Percentiles rank a stretch among this genome's conserved stretches.
These are phyloP conservation scores for Tuber calosporum DNA, from an alignment of 495 filamentous ascomycete species.

Conservation along the genomic window DNA sequence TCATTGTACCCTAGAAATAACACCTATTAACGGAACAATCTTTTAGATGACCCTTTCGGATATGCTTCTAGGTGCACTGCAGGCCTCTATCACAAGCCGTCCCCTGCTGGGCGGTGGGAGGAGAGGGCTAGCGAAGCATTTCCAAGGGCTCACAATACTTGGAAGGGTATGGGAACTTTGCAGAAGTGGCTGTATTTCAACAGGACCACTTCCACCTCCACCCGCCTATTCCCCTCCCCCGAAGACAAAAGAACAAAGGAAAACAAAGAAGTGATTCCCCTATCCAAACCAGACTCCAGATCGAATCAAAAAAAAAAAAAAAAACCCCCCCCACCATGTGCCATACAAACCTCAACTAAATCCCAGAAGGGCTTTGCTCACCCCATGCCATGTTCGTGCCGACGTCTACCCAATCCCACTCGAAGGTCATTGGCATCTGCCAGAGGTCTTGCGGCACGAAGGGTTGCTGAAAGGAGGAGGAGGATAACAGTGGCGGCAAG, in stretches of 20 bases:
- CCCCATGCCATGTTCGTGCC: slow-evolving; percentile 35
- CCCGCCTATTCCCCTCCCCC: background rate
- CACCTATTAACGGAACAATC: background rate
- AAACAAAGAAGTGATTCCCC: background rate
- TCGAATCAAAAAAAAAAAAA: background rate
- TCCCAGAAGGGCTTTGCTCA: slow-evolving; percentile 15
- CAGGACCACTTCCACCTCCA: background rate
- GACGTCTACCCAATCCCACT: slow-evolving; percentile 93
- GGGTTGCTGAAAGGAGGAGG: slow-evolving; percentile 68
- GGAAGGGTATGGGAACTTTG: background rate
- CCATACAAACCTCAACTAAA: slow-evolving; percentile 11
- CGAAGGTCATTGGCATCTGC: slow-evolving; percentile 91
- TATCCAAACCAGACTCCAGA: slow-evolving; percentile 49
- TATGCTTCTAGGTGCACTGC: background rate
- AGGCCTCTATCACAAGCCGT: background rate
- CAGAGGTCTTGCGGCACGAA: slow-evolving; percentile 96
- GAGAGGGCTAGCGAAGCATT: background rate
- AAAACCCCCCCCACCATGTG: too few relatives aligned
- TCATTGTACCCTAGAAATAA: background rate
- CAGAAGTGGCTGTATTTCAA: background rate
- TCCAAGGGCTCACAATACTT: background rate
- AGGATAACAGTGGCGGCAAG: slow-evolving; percentile 43
- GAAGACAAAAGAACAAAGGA: background rate
- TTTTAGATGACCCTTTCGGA: background rate
- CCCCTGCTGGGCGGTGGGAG: background rate